Conservation (phyloP, 2,329 filamentous ascomycete species). For the Fusarium drepaniforme region DNA sequence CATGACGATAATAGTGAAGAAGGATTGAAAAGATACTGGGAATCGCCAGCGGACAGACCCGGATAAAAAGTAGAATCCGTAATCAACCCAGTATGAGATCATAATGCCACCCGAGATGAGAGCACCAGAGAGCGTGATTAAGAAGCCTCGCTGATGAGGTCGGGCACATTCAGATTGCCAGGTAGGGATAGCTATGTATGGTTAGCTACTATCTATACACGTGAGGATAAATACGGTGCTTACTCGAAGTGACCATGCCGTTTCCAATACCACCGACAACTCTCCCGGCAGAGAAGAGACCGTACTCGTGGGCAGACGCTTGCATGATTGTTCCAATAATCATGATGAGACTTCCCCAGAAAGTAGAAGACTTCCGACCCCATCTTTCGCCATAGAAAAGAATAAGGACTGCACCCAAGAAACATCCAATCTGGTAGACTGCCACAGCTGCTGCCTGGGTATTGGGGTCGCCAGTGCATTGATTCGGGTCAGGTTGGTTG, state of each 20-base stretch:
- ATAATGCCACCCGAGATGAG: conserved; percentile 51
- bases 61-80: conserved; percentile 48
- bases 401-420: conserved; percentile 44
- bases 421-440: conserved; percentile 10
- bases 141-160: conserved; percentile 49
- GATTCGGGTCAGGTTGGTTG: background rate
- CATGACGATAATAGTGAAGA: conserved; percentile 50
- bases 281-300: conserved; percentile 55
- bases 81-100: conserved; percentile 49
- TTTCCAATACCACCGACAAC: conserved; percentile 57
- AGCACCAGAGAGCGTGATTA: conserved; percentile 41
- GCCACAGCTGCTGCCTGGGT: conserved; percentile 6
- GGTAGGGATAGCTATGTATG: conserved; percentile 26
- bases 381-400: conserved; percentile 47
- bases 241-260: conserved; percentile 58
- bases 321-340: conserved; percentile 46
- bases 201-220: background rate
- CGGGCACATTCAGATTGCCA: conserved; percentile 56
- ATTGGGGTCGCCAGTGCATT: conserved; percentile 5
- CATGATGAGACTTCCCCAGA: conserved; percentile 49
- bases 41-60: conserved; percentile 55
- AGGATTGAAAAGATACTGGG: conserved; percentile 55
- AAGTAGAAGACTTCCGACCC: conserved; percentile 48
- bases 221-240: conserved; percentile 3
- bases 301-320: conserved; percentile 40